Percentiles rank a stretch among this genome's conserved stretches.
Evolutionary conservation across 208 protist species (phyloP).

Genomic region (Crithidia brevicula): DNA sequence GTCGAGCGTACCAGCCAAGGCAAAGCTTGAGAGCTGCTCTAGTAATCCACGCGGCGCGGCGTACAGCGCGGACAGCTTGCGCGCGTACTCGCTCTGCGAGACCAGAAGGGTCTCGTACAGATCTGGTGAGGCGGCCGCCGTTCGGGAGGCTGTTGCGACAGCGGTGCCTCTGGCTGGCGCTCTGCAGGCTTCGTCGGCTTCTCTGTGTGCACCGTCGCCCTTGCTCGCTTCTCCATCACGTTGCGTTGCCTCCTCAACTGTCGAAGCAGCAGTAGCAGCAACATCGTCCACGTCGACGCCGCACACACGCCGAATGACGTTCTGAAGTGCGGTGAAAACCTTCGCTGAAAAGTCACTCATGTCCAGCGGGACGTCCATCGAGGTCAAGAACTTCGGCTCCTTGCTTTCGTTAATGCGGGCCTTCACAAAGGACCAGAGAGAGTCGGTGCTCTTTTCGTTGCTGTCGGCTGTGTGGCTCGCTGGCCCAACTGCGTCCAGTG

Average conservation of each 20-base stretch:
- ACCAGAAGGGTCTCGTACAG: conserved; percentile 17
- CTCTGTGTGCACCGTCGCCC: not conserved
- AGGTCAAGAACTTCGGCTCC: conserved; percentile 40
- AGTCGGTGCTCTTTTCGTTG: conserved; percentile 7
- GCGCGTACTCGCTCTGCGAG: conserved; percentile 36
- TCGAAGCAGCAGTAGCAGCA: not conserved
- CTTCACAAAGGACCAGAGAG: conserved; percentile 30
- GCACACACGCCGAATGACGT: conserved; percentile 49
- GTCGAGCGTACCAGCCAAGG: conserved; percentile 26
- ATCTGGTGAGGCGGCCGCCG: not conserved
- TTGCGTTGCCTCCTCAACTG: not conserved
- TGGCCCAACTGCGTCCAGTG: conserved; percentile 9
- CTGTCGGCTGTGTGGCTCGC: not conserved
- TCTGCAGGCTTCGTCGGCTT: not conserved
- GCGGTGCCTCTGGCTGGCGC: no score
- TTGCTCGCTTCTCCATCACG: not conserved
- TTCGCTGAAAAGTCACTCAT: conserved; percentile 76
- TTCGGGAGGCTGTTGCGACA: not conserved
- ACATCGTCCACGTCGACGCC: conserved; percentile 25
- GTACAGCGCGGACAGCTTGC: conserved; percentile 61
- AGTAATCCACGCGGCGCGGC: conserved; percentile 60
- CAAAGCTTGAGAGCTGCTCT: conserved; percentile 64
- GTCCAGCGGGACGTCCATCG: conserved; percentile 62
- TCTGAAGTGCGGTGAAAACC: conserved; percentile 54
- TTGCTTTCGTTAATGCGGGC: conserved; percentile 20